Evolutionary conservation across 1,139 yeast genomes (phyloP), one percentile per base, ranked within the genome.

Genomic region (Nakaseomyces bracarensis): DNA sequence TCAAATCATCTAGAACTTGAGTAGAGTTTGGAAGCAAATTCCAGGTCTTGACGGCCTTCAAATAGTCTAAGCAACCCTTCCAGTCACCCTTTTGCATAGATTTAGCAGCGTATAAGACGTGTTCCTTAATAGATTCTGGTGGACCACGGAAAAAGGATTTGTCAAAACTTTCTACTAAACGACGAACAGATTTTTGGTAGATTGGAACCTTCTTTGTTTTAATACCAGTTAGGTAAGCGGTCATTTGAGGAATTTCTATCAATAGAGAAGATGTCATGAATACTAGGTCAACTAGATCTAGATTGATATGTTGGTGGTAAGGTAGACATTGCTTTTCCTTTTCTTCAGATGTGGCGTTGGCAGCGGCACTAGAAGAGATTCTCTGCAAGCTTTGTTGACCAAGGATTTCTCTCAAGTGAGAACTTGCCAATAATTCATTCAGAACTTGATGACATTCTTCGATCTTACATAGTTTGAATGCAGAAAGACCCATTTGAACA

Each of bases 81-180:
- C 98, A 91, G 61, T 91, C 86, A 53, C 97, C 96, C 55, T 75
- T 77, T 63, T 85, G 84, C 65, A 93, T 77, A 36, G 87, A 80
- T 66, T 81, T 81, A 36, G 97, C 93, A 41, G 97, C 95, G 64
- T 85, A 89, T 72, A 91, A 81, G 56, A 91, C 82, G 66, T 78
- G 87, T 65, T 91, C 99, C 61, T 94, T 82, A 42, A 94, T 84
- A 65, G 91, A 85, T 68, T 91, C 98, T 45, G 97, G 96, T 36
- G 98, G 98, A 30, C 98, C 98, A 51, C 89, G 86, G 71, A 91
- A 91, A 49, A 82, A 84, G 65, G 91, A 96, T 65, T 93, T 82
- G 63, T 89, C 96, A 60, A 85, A 89, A 70, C 83, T 84, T 61
- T 91, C 98, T 55, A 91, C 75, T 65, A 85, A 78, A 63, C 95